Conservation (phyloP, 2,329 filamentous ascomycete genomes). For the Penicillium occitanis region DNA sequence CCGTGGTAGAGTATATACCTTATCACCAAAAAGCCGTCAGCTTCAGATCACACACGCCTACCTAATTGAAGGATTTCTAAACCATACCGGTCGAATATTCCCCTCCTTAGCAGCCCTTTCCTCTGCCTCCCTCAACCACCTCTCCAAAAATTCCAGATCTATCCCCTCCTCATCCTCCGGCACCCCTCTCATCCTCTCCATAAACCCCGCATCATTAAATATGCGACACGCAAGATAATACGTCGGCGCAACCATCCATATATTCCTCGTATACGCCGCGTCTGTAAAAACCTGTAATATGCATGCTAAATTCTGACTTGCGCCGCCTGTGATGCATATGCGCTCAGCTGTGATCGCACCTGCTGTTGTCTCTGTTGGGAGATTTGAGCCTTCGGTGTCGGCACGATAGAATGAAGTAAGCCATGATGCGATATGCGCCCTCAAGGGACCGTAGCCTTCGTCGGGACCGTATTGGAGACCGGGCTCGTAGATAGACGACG, state of each 20-base stretch:
- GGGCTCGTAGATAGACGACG: slow-evolving; percentile 58
- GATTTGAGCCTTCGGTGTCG: slow-evolving; percentile 26
- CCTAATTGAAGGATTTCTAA: background rate
- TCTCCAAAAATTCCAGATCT: slow-evolving; percentile 62
- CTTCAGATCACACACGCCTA: background rate
- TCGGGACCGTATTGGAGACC: slow-evolving; percentile 81
- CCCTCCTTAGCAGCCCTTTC: slow-evolving; percentile 39
- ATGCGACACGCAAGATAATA: slow-evolving; percentile 86
- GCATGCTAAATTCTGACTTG: slow-evolving; percentile 77
- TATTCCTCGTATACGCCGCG: slow-evolving; percentile 67
- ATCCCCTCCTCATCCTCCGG: slow-evolving; percentile 77
- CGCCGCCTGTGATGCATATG: slow-evolving; percentile 81
- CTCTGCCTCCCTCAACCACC: slow-evolving; percentile 53
- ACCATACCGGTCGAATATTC: slow-evolving; percentile 46
- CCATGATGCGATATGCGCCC: slow-evolving; percentile 69
- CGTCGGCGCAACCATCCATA: slow-evolving; percentile 80
- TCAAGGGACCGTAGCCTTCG: slow-evolving; percentile 68
- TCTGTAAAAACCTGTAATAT: slow-evolving; percentile 79
- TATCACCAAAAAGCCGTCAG: background rate
- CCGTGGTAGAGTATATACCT: slow-evolving; percentile 55
- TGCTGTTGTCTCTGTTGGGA: slow-evolving; percentile 23
- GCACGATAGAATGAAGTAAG: slow-evolving; percentile 63
- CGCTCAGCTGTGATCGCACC: slow-evolving; percentile 53
- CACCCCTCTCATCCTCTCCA: slow-evolving; percentile 63
- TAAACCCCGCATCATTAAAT: slow-evolving; percentile 77